Conservation (phyloP, 1,284 basidiomycete species). For the Xerocomus amazonicus region DNA sequence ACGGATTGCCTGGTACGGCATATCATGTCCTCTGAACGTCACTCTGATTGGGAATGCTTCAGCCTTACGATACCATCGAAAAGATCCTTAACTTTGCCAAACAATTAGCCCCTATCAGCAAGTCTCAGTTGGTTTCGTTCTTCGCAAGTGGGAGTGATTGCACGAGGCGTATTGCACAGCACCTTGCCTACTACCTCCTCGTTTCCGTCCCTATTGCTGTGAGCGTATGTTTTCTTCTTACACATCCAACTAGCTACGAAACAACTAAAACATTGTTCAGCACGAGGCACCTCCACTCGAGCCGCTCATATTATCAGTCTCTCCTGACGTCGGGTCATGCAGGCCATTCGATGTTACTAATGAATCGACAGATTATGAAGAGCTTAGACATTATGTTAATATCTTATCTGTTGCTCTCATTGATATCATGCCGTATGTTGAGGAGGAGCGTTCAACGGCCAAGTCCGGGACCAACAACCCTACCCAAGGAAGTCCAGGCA, state of each 20-base stretch:
- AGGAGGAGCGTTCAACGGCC: slow-evolving; percentile 38
- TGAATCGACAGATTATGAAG: slow-evolving; percentile 53
- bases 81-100: slow-evolving; percentile 40
- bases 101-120: slow-evolving; percentile 39
- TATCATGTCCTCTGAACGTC: background rate
- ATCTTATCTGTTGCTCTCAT: slow-evolving; percentile 56
- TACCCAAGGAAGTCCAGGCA: slow-evolving; percentile 31
- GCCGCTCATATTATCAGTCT: slow-evolving; percentile 42
- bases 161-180: slow-evolving; percentile 53
- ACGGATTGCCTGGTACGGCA: slow-evolving; percentile 37
- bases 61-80: slow-evolving; percentile 49
- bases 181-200: slow-evolving; percentile 47
- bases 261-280: slow-evolving; percentile 21
- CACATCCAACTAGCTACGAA: background rate
- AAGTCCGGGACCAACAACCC: slow-evolving; percentile 11
- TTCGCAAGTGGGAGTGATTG: slow-evolving; percentile 49
- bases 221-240: slow-evolving; percentile 28
- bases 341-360: slow-evolving; percentile 45
- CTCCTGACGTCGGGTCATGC: slow-evolving; percentile 27
- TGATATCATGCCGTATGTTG: slow-evolving; percentile 54
- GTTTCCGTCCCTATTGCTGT: slow-evolving; percentile 29
- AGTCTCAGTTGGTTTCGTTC: slow-evolving; percentile 47
- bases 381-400: slow-evolving; percentile 49
- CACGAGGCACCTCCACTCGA: slow-evolving; percentile 43
- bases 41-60: slow-evolving; percentile 1